phyloP scores from a whole-genome alignment of 1,139 yeast genomes.

The Nakaseomyces nivariensis region DNA sequence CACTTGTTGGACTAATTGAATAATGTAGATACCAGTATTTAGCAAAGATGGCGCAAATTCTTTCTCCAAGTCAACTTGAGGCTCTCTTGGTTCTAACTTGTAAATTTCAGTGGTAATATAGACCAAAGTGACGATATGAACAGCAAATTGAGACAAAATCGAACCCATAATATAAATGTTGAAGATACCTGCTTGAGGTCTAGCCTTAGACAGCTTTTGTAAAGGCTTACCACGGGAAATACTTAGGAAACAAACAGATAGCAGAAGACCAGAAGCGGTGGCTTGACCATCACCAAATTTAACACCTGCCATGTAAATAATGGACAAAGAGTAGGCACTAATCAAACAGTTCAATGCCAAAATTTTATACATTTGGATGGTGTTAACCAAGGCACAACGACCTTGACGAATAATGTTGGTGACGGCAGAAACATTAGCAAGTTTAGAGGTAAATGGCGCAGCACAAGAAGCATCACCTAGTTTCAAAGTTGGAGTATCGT shows the following conservation, averaged over 20 bases:
- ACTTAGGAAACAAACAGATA: conserved; percentile 90
- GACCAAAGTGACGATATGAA: conserved; percentile 74
- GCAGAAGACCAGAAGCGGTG: conserved; percentile 80
- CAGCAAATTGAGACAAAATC: conserved; percentile 89
- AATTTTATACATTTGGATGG: conserved; percentile 97
- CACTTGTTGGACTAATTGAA: conserved; percentile 92
- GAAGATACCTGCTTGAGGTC: conserved; percentile 98
- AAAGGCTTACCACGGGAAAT: conserved; percentile 91
- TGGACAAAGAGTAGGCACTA: conserved; percentile 91
- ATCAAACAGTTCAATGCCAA: conserved; percentile 93
- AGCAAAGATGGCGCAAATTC: conserved; percentile 79
- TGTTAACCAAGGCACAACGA: conserved; percentile 93
- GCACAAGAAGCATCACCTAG: conserved; percentile 99
- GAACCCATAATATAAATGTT: conserved; percentile 95
- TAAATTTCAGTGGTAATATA: conserved; percentile 79
- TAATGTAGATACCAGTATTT: conserved; percentile 90
- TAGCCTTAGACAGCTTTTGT: conserved; percentile 78
- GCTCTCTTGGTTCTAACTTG: conserved; percentile 82
- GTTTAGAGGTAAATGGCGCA: conserved; percentile 95
- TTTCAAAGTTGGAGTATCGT: conserved; percentile 79
- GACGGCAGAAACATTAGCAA: conserved; percentile 86
- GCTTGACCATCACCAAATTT: conserved; percentile 97
- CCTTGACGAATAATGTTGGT: conserved; percentile 95
- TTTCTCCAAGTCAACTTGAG: conserved; percentile 80
- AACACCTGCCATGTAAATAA: conserved; percentile 91